Percentiles rank a stretch among this genome's conserved stretches.
Evolutionary conservation across 768 basidiomycete genomes (phyloP).

Genomic region (Mycena epipterygia): DNA sequence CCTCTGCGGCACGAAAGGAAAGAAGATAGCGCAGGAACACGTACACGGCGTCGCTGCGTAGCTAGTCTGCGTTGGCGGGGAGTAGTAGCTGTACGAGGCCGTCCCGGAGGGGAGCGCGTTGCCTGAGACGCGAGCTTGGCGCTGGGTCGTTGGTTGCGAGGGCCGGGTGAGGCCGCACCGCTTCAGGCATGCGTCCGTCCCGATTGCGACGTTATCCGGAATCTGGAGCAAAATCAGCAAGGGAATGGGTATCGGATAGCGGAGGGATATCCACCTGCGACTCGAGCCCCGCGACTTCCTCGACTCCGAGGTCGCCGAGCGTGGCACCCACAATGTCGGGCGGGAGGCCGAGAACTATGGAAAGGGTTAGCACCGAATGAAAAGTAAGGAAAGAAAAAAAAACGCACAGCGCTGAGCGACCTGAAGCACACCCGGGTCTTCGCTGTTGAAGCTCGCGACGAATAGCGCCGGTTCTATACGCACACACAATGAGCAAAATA

Average conservation of each 20-base stretch:
- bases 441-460: constrained; percentile 35
- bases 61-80: constrained; percentile 25
- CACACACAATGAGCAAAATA: constrained; percentile 35
- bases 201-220: constrained; percentile 33
- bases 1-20: neutral
- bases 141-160: constrained; percentile 22
- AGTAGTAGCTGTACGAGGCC: no score
- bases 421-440: constrained; percentile 33
- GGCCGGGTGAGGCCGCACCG: constrained; percentile 34
- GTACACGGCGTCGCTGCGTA: constrained; percentile 30
- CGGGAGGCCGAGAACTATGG: constrained; percentile 37
- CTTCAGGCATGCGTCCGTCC: constrained; percentile 29
- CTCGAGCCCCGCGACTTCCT: constrained; percentile 31
- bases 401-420: constrained; percentile 38
- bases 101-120: constrained; percentile 8
- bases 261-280: constrained; percentile 23
- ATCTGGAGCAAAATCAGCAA: constrained; percentile 3
- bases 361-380: neutral
- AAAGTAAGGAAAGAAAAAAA: neutral
- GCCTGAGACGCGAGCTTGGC: constrained; percentile 20
- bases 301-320: constrained; percentile 35
- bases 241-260: constrained; percentile 27
- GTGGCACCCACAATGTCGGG: constrained; percentile 37
- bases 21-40: neutral
- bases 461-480: constrained; percentile 30